Base-by-base conservation (phyloP, 257 asterid genomes). In the Solanum sparsipilum region DNA sequence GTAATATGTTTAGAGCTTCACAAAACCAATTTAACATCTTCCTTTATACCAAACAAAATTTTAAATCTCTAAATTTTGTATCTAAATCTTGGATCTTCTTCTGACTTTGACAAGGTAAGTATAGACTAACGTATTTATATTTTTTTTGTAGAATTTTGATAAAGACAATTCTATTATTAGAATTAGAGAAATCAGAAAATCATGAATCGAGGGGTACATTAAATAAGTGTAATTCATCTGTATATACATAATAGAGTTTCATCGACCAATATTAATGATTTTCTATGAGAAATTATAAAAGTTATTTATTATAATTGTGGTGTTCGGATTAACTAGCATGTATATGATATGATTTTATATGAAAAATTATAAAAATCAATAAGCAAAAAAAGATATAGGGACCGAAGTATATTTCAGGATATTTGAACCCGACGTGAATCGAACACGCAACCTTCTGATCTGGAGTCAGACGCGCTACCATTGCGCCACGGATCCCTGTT, bases 391-490 rank as follows among this genome's bases (percentile, higher is more conserved):
- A n/a, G n/a, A n/a, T n/a, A n/a, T n/a, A n/a, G n/a, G 25, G 67
- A 58, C 2, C 12, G 1, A 58, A 58, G n/a, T n/a, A 0, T 20
- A 0, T 20, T 58, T 58, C 12, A 2, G 41, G 78, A 0, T 0
- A 0, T 5, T 78, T 94, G 95, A 94, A 94, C 96, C 96, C 94
- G 94, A 92, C 96, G 98, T 92, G 94, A 93, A 94, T 93, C 98
- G 96, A 94, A 93, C 95, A 93, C 95, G 96, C 98, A 97, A 96
- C 98, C 98, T 95, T 96, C 97, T 96, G 98, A 97, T 95, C 98
- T 96, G 98, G 98, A 97, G 99, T 97, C 99, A 97, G 99, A 97
- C 93, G 92, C 93, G 93, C 92, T 88, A 92, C 93, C 92, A 92
- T 92, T 92, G 93, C 93, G 90, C 93, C 92, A 92, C 92, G 90